Base-by-base conservation (phyloP, 176 grass and related monocot species). In the Saccharum spontaneum region DNA sequence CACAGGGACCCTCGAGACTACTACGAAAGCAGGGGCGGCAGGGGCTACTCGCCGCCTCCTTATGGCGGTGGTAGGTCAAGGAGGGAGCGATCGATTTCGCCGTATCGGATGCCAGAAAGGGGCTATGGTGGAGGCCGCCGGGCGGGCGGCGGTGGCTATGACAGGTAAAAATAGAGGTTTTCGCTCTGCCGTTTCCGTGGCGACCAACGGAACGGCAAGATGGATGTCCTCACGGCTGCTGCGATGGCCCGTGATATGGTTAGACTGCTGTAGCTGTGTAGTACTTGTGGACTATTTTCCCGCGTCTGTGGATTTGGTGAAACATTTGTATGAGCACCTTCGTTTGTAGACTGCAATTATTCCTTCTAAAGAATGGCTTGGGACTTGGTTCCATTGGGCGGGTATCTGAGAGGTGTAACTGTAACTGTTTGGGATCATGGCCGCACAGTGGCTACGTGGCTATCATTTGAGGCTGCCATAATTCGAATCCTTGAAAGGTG, bases 81-180 rank as follows among this genome's bases (percentile, higher is more conserved):
- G 45, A 94, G 90, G 83, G 92, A 92, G 13, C 73, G 87, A 60
- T 94, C 90, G 23, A n/a, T 94, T 20, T 89, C 87, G 2, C 87
- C 82, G 0, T 90, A 90, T 60, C 68, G 85, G 22, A 82, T 87
- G 79, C 83, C 90, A 0, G 90, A 90, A 20, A 88, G 93, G 69
- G 87, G 89, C 30, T 92, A 90, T 0, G 88, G 88, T 3, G 66
- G 67, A 4, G 73, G 67, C 45, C 90, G 85, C 62, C 90, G 82
- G 0, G 57, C 66, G 0, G 80, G 84, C 8, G 92, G 89, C 1
- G 72, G 88, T 69, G 89, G 87, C 80, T 94, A 94, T 1, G 69
- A 70, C 44, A 86, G 93, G 79, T 95, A 71, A 89, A 26, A 5
- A 2, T 26, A 13, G 48, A 18, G 15, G 24, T 13, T 23, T 66